Conservation (phyloP, 345 rosid genomes). For the Cochlearia excelsa region DNA sequence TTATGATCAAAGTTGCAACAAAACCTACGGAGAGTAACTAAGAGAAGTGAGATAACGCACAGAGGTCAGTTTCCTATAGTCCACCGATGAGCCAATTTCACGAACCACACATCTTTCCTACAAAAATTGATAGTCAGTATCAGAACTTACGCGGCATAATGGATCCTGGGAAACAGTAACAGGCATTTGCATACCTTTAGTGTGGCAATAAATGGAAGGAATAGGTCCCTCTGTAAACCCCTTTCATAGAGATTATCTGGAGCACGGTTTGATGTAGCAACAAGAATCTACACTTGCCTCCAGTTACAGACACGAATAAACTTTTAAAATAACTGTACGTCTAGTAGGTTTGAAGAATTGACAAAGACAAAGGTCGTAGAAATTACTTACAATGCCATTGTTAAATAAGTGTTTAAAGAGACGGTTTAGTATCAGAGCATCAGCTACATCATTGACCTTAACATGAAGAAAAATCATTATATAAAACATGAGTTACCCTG, state of each 20-base stretch:
- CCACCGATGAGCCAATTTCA: constrained; percentile 88
- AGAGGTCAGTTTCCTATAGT: constrained; percentile 84
- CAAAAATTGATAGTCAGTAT: constrained; percentile 28
- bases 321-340: constrained; percentile 18
- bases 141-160: constrained; percentile 5
- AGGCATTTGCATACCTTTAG: constrained; percentile 52
- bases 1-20: not conserved
- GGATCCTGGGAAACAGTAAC: not conserved
- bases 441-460: constrained; percentile 96
- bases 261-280: constrained; percentile 93
- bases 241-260: constrained; percentile 91
- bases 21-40: constrained; percentile 3
- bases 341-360: constrained; percentile 13
- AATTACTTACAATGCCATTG: constrained; percentile 76
- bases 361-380: constrained; percentile 3
- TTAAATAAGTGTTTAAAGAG: constrained; percentile 76
- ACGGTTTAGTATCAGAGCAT: constrained; percentile 91
- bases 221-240: constrained; percentile 94
- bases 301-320: constrained; percentile 26
- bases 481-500: constrained; percentile 2
- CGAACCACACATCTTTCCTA: constrained; percentile 88
- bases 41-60: constrained; percentile 37
- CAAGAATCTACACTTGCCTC: constrained; percentile 68
- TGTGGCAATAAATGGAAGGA: constrained; percentile 78
- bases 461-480: constrained; percentile 19